Percentiles rank a stretch among this genome's conserved stretches.
phyloP scores from a whole-genome alignment of 305 asterid species.

The Fraxinus latifolia region DNA sequence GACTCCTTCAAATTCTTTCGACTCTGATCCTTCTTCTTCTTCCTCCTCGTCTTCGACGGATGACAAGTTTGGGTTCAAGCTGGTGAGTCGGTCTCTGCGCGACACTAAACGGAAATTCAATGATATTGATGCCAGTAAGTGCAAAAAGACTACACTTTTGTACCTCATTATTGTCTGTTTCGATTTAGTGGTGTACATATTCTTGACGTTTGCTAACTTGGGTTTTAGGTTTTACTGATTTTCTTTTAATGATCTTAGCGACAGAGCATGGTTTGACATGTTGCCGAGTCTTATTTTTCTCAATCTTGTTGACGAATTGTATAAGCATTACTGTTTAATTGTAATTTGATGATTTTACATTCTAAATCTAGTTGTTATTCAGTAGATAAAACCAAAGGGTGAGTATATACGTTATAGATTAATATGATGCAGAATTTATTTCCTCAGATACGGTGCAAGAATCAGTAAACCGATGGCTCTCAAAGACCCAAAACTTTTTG shows the following conservation, averaged over 20 bases:
- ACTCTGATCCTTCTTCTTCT: constrained; percentile 41
- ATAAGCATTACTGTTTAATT: not conserved
- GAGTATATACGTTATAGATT: not conserved
- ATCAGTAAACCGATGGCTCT: constrained; percentile 67
- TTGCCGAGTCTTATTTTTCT: not conserved
- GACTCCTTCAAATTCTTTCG: constrained; percentile 27
- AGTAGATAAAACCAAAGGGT: not conserved
- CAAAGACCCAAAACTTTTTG: constrained; percentile 74
- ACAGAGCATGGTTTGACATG: not conserved
- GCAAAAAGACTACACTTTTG: not conserved
- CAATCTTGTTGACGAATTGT: not conserved
- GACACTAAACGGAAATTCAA: constrained; percentile 68
- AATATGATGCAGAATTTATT: constrained; percentile 10
- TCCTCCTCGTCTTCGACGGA: constrained; percentile 37
- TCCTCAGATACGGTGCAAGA: constrained; percentile 71
- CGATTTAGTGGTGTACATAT: constrained; percentile 1
- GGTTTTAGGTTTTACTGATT: not conserved
- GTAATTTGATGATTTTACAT: not conserved
- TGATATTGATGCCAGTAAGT: constrained; percentile 70
- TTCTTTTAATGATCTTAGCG: not conserved
- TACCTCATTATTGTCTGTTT: not conserved
- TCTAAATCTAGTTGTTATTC: not conserved
- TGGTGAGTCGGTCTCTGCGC: constrained; percentile 48
- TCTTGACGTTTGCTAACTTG: constrained; percentile 19
- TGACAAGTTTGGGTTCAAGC: constrained; percentile 54